Evolutionary conservation across 257 asterid genomes (phyloP).

Genomic region (Przewalskia tangutica): DNA sequence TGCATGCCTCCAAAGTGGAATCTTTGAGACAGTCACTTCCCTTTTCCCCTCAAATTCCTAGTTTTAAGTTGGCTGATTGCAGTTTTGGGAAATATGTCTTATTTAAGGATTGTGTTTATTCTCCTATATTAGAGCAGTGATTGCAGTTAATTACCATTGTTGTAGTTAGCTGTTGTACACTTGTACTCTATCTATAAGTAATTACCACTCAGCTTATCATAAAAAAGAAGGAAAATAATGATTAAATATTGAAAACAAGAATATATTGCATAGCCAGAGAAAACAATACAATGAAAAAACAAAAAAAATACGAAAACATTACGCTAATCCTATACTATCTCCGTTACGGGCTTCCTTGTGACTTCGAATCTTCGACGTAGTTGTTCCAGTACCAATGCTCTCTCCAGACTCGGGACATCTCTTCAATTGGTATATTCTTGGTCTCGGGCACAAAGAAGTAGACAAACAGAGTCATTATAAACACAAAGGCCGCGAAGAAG

Average conservation of each 20-base stretch:
- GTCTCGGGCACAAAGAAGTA: constrained; percentile 12
- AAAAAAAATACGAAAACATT: neutral
- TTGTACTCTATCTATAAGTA: too few relatives aligned
- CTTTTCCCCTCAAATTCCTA: too few relatives aligned
- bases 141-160: too few relatives aligned
- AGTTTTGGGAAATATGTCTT: too few relatives aligned
- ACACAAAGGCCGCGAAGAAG: constrained; percentile 16
- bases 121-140: too few relatives aligned
- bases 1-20: too few relatives aligned
- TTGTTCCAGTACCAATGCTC: neutral
- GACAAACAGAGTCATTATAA: constrained; percentile 15
- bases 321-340: neutral
- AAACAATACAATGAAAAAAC: neutral
- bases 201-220: too few relatives aligned
- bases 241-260: neutral
- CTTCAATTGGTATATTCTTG: constrained; percentile 19
- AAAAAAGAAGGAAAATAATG: too few relatives aligned
- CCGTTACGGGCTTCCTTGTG: neutral
- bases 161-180: too few relatives aligned
- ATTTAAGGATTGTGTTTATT: too few relatives aligned
- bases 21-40: too few relatives aligned
- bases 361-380: neutral
- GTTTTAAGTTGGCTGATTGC: too few relatives aligned
- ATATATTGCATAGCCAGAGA: neutral
- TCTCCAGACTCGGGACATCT: neutral